phyloP scores from a whole-genome alignment of 2,329 filamentous ascomycete species.

The Diaporthe caulivora region DNA sequence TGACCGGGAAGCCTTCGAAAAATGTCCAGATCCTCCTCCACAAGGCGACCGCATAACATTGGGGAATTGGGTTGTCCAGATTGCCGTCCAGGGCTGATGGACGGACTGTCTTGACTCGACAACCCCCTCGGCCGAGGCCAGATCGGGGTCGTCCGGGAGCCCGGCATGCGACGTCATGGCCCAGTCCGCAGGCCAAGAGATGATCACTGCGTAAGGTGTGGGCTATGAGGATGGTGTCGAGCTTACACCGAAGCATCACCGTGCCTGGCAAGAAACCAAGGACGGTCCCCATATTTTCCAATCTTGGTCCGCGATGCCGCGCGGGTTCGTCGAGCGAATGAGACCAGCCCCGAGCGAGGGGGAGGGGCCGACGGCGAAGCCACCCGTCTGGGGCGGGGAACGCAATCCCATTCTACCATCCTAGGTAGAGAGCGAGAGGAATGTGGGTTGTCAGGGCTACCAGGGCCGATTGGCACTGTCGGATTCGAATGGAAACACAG shows the following conservation, averaged over 20 bases:
- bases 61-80: background rate
- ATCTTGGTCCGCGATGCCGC: slow-evolving; percentile 4
- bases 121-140: background rate
- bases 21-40: background rate
- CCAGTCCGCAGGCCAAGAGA: background rate
- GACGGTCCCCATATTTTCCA: slow-evolving; percentile 4
- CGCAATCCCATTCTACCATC: background rate
- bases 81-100: slow-evolving; percentile 8
- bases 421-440: background rate
- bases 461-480: background rate
- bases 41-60: background rate
- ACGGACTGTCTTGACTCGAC: slow-evolving; percentile 11
- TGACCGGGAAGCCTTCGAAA: background rate
- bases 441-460: background rate
- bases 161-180: slow-evolving; percentile 9
- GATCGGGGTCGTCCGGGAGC: slow-evolving; percentile 15
- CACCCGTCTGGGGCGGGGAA: too few relatives aligned
- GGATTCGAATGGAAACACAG: background rate
- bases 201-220: slow-evolving; percentile 16
- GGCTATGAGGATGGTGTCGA: background rate
- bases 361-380: background rate
- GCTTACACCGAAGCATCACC: slow-evolving; percentile 22
- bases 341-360: background rate
- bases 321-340: background rate
- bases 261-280: background rate